Conservation (phyloP, 805 yeast species). For the Wickerhamiella dianesei region DNA sequence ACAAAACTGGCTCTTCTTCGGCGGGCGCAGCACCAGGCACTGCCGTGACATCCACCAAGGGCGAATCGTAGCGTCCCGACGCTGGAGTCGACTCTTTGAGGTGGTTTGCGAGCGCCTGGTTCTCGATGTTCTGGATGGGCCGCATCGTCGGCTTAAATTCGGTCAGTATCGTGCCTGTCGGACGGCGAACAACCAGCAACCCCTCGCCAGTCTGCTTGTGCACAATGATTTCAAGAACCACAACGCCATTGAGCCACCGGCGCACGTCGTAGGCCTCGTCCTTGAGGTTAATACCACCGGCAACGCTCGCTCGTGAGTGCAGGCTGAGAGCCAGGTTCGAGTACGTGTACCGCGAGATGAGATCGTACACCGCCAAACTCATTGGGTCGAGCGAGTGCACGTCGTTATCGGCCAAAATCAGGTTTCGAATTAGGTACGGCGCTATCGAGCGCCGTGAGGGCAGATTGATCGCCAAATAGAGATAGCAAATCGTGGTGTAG, state of each 20-base stretch:
- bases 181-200: constrained; percentile 40
- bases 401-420: constrained; percentile 32
- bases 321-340: constrained; percentile 46
- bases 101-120: neutral
- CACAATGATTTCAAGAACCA: constrained; percentile 45
- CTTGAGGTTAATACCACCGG: constrained; percentile 14
- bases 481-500: constrained; percentile 50
- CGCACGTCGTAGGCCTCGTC: constrained; percentile 12
- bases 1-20: neutral
- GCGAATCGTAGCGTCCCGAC: neutral
- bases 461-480: constrained; percentile 55
- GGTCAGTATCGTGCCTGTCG: constrained; percentile 40
- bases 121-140: neutral
- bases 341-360: constrained; percentile 52
- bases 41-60: neutral
- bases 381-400: constrained; percentile 32
- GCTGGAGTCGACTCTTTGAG: neutral
- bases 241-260: constrained; percentile 50
- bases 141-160: constrained; percentile 10
- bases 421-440: constrained; percentile 46
- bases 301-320: constrained; percentile 15
- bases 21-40: neutral
- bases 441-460: constrained; percentile 46
- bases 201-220: constrained; percentile 39
- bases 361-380: constrained; percentile 51